Evolutionary conservation across 2,329 filamentous ascomycete genomes (phyloP), one percentile per base, ranked within the genome.

Genomic region (Clarireedia monteithiana): DNA sequence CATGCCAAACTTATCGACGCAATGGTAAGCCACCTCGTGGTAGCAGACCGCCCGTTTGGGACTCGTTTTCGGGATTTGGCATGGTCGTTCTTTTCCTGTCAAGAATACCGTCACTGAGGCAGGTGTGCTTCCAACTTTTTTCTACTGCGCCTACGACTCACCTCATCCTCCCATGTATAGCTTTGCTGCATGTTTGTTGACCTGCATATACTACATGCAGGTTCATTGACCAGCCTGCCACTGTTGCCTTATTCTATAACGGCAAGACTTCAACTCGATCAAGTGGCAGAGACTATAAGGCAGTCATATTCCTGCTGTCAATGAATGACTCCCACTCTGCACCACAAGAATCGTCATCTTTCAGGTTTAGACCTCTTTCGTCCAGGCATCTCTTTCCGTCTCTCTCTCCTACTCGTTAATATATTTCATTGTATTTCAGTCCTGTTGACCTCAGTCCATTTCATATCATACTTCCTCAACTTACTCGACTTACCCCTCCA

Each of bases 291-390:
- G 51, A 58, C 46, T 66, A 65, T 68, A 68, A 68, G 67, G 67
- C 65, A 65, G 66, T 64, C 65, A 63, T 59, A 56, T 61, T 61
- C 61, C 60, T 60, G 58, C 52, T 55, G 46, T 52, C 62, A 63
- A 67, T 68, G 66, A 67, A 67, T 68, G 66, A 67, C 63, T 68
- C 66, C 64, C 61, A 63, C 62, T 64, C 63, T 62, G 59, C 38
- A 65, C 62, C 62, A 61, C 60, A 63, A 55, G 53, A 26, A 61
- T 62, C 58, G 64, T 58, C 51, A 52, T 59, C 56, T 59, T 55
- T 59, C 60, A 58, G 56, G 56, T 64, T 53, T 61, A 62, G 61
- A 66, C 59, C 64, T 66, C 62, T 59, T 60, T 67, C 64, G 58
- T 62, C 60, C 62, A 61, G 64, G 60, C 64, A 63, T 64, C 63